Evolutionary conservation across 2,329 filamentous ascomycete species (phyloP).

Genomic region (Colletotrichum sp.): DNA sequence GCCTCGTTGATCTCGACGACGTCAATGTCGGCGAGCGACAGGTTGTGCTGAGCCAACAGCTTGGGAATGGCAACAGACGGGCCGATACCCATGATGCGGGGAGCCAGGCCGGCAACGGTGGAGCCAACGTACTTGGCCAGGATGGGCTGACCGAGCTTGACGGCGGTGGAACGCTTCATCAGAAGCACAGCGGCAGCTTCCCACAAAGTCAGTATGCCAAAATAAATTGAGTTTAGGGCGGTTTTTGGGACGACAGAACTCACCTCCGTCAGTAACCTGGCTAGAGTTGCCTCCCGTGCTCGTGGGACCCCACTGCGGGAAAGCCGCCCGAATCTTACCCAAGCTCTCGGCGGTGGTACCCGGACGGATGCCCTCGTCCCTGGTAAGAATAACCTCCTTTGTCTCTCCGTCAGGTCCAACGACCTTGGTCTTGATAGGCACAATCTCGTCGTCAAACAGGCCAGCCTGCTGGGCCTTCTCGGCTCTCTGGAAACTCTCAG

Average conservation of each 20-base stretch:
- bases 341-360: conserved; percentile 87
- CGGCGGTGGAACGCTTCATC: conserved; percentile 92
- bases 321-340: conserved; percentile 85
- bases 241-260: conserved; percentile 28
- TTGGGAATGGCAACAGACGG: conserved; percentile 79
- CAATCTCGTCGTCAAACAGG: conserved; percentile 93
- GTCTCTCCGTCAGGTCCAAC: conserved; percentile 83
- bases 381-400: conserved; percentile 78
- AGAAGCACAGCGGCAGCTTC: conserved; percentile 82
- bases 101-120: conserved; percentile 87
- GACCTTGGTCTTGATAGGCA: conserved; percentile 80
- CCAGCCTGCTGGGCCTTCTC: conserved; percentile 91
- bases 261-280: conserved; percentile 91
- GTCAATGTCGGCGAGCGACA: conserved; percentile 83
- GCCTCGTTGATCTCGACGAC: conserved; percentile 96
- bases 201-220: background rate
- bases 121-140: conserved; percentile 93
- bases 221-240: background rate
- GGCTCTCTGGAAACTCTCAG: conserved; percentile 85
- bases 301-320: conserved; percentile 85
- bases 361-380: conserved; percentile 88
- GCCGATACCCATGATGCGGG: conserved; percentile 96
- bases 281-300: conserved; percentile 94
- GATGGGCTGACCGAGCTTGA: conserved; percentile 87
- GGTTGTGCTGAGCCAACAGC: conserved; percentile 79